Evolutionary conservation across 2,329 filamentous ascomycete genomes (phyloP).

Genomic region (Scortechinia acanthostroma): DNA sequence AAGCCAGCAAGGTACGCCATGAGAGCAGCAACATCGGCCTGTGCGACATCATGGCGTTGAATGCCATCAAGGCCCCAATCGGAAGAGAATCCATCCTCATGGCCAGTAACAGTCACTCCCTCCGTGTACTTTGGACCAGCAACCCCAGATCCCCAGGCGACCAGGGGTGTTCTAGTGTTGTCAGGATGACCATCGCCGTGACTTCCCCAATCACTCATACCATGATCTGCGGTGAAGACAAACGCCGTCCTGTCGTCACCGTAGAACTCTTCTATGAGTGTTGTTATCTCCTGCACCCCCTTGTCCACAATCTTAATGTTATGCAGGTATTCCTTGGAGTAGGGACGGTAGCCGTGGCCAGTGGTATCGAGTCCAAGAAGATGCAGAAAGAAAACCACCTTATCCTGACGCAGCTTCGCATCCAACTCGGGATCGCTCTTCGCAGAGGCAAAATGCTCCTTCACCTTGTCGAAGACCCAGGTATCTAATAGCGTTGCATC

Average conservation of each 20-base stretch:
- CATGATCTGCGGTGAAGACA: slow-evolving; percentile 94
- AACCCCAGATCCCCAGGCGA: slow-evolving; percentile 88
- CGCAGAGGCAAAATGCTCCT: slow-evolving; percentile 75
- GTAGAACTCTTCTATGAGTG: slow-evolving; percentile 81
- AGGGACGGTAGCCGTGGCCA: slow-evolving; percentile 79
- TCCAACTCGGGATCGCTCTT: slow-evolving; percentile 71
- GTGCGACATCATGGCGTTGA: slow-evolving; percentile 80
- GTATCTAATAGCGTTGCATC: slow-evolving; percentile 76
- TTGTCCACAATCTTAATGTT: slow-evolving; percentile 93
- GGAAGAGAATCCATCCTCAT: slow-evolving; percentile 76
- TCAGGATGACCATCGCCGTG: slow-evolving; percentile 96
- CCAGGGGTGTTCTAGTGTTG: slow-evolving; percentile 88
- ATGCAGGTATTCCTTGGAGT: slow-evolving; percentile 87
- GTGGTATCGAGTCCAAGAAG: slow-evolving; percentile 85
- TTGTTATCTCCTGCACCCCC: slow-evolving; percentile 77
- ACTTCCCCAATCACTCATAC: slow-evolving; percentile 99
- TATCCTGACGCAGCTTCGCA: slow-evolving; percentile 69
- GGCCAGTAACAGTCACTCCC: slow-evolving; percentile 61
- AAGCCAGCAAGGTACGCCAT: slow-evolving; percentile 89
- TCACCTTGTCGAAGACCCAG: slow-evolving; percentile 95
- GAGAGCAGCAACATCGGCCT: slow-evolving; percentile 87
- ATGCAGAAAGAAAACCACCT: slow-evolving; percentile 90
- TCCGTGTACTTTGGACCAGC: slow-evolving; percentile 60
- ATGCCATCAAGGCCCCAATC: slow-evolving; percentile 82
- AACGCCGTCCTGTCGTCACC: slow-evolving; percentile 79